A percentile compares a stretch with the other conserved stretches of the same genome.
Conservation (phyloP, 192 early-diverging fungal species). For the Phycomyces nitens region DNA sequence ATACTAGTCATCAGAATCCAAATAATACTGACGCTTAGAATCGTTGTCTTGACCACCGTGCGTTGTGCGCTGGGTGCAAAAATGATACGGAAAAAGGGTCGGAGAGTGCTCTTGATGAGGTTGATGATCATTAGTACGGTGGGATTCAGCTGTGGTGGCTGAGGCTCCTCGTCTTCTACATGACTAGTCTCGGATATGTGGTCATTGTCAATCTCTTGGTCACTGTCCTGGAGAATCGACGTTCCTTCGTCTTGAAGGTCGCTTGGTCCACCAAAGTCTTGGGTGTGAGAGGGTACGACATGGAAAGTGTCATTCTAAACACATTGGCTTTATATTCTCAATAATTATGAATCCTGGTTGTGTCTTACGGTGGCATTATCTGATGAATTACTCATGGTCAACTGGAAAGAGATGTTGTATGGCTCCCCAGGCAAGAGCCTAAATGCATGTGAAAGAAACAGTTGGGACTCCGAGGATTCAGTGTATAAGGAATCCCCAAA, state of each 20-base stretch:
- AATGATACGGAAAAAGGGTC: slow-evolving; percentile 13
- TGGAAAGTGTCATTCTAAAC: slow-evolving; percentile 18
- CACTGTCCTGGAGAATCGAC: neutral
- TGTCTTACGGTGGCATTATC: neutral
- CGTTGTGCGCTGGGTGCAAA: slow-evolving; percentile 20
- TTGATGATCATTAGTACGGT: neutral
- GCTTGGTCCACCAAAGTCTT: neutral
- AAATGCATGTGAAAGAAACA: too few relatives aligned
- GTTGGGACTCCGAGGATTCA: too few relatives aligned
- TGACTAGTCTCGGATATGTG: neutral
- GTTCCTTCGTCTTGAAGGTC: neutral
- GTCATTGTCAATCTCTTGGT: neutral
- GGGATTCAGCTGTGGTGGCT: neutral
- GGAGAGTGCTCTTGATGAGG: slow-evolving; percentile 1
- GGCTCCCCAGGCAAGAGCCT: too few relatives aligned
- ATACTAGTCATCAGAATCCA: slow-evolving; percentile 17
- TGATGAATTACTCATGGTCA: neutral
- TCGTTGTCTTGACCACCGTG: slow-evolving; percentile 18
- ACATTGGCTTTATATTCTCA: too few relatives aligned
- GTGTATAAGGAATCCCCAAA: too few relatives aligned
- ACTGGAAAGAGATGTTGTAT: too few relatives aligned
- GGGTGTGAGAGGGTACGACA: slow-evolving; percentile 7
- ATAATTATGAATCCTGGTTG: too few relatives aligned
- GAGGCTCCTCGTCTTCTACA: neutral
- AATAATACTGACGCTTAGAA: slow-evolving; percentile 12